These are phyloP conservation scores for Pyricularia pennisetigena DNA, from an alignment of 2,329 filamentous ascomycete species.

Conservation along the genomic window DNA sequence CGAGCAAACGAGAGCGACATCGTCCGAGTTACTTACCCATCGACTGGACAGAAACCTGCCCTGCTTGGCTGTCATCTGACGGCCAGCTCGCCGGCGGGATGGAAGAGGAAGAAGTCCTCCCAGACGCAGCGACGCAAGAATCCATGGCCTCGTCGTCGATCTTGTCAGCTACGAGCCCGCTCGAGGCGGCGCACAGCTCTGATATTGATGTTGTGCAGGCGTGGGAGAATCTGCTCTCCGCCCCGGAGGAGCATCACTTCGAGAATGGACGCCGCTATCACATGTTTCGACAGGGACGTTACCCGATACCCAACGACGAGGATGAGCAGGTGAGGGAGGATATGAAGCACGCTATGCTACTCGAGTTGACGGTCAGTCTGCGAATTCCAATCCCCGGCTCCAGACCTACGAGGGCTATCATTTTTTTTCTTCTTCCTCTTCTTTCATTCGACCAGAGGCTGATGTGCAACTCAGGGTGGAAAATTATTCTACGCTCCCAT, in stretches of 20 bases:
- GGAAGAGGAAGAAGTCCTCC: neutral
- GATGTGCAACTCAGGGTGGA: slow-evolving; percentile 17
- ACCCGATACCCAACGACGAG: slow-evolving; percentile 36
- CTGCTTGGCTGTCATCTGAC: neutral
- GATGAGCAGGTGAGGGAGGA: slow-evolving; percentile 35
- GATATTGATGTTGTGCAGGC: slow-evolving; percentile 9
- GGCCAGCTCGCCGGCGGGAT: neutral
- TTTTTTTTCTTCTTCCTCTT: no score
- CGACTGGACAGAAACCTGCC: neutral
- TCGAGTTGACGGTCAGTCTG: slow-evolving; percentile 27
- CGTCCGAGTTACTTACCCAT: neutral
- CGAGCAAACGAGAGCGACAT: neutral
- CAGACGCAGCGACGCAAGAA: neutral
- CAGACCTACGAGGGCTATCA: neutral
- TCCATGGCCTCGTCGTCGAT: neutral
- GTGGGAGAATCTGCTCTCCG: slow-evolving; percentile 8
- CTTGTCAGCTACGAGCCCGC: neutral
- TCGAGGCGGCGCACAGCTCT: slow-evolving; percentile 2
- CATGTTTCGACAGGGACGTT: slow-evolving; percentile 30
- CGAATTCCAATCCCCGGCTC: neutral
- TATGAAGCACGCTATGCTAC: slow-evolving; percentile 33
- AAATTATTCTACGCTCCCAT: slow-evolving; percentile 30
- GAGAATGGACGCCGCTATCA: slow-evolving; percentile 24
- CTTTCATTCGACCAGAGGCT: neutral
- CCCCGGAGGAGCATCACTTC: slow-evolving; percentile 11